A percentile compares a stretch with the other conserved stretches of the same genome.
Conservation (phyloP, 495 filamentous ascomycete genomes). For the Rhypophila decipiens region DNA sequence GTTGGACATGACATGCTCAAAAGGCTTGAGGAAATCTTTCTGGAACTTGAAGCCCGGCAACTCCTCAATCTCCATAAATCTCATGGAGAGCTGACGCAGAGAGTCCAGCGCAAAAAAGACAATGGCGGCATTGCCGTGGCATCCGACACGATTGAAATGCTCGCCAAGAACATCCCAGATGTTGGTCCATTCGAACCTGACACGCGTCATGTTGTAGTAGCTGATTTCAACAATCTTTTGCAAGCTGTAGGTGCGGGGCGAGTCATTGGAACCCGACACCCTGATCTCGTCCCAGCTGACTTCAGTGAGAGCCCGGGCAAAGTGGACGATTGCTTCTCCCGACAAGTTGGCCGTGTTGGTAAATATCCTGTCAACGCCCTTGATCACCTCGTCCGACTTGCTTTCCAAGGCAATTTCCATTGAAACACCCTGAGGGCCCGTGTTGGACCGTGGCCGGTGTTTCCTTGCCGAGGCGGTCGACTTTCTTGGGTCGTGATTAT, state of each 20-base stretch:
- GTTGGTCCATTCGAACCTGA: constrained; percentile 95
- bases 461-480: constrained; percentile 60
- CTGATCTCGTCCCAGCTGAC: constrained; percentile 99
- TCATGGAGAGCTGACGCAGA: constrained; percentile 90
- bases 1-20: constrained; percentile 95
- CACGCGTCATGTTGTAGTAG: constrained; percentile 98
- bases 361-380: constrained; percentile 90
- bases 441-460: constrained; percentile 58
- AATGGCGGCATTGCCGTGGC: constrained; percentile 87
- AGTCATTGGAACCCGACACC: constrained; percentile 89
- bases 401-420: constrained; percentile 85
- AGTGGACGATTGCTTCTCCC: constrained; percentile 95
- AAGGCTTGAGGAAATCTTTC: constrained; percentile 97
- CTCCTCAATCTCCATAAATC: constrained; percentile 97
- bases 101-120: constrained; percentile 97
- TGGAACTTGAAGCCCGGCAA: constrained; percentile 98
- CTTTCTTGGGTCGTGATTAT: constrained; percentile 51
- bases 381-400: constrained; percentile 85
- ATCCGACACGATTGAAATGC: constrained; percentile 97
- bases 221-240: constrained; percentile 98
- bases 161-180: constrained; percentile 95
- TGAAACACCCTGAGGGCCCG: constrained; percentile 62
- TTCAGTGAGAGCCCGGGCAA: constrained; percentile 85
- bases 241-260: constrained; percentile 88
- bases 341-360: constrained; percentile 90